Base-by-base conservation (phyloP, 2,329 filamentous ascomycete genomes). In the Aspergillus aculeatinus region DNA sequence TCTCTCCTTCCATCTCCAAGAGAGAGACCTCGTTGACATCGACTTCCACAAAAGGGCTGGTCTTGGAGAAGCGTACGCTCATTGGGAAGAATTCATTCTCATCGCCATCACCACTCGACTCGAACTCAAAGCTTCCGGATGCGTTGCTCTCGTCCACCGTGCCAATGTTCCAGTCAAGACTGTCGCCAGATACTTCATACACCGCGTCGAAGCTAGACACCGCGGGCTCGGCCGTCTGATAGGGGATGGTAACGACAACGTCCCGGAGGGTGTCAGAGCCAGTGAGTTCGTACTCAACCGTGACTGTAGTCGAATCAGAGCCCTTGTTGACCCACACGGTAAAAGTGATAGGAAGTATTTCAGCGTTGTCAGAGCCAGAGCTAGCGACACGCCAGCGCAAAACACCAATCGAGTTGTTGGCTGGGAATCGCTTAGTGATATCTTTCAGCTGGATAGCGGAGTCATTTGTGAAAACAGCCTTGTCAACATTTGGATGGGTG, bases 11-110 rank as follows among this genome's bases (percentile, higher is more conserved):
- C 72, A 78, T 76, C 51, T 81, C 79, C 58, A 81, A 62, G 39
- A 80, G 63, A n/a, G 74, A 73, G 23, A 77, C 77, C 53, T 70
- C 68, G 29, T 69, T 71, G 51, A 98, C 94, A 80, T 97, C 92
- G 65, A 99, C 91, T 70, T 97, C 92, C 54, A 98, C 85, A 76
- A 91, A 96, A 29, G 95, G 94, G 60, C 84, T 86, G 48, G 87
- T 85, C 84, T 96, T 97, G 64, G 86, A 88, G 79, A 99, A 99
- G 57, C 88, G 85, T 62, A 98, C 88, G 57, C 86, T 89, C 93
- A 99, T 98, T 1, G 95, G 95, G 87, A 99, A 99, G 81, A 98
- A 98, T 69, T 97, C 93, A 59, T 91, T 89, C 74, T 98, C 95
- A 68, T 94, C 91, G 58, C 87, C 86, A 67, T 93, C 91, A 58